A percentile compares a stretch with the other conserved stretches of the same genome.
These are phyloP conservation scores for Eremochloa ophiuroides DNA, from an alignment of 176 grass and related monocot species.

Conservation along the genomic window DNA sequence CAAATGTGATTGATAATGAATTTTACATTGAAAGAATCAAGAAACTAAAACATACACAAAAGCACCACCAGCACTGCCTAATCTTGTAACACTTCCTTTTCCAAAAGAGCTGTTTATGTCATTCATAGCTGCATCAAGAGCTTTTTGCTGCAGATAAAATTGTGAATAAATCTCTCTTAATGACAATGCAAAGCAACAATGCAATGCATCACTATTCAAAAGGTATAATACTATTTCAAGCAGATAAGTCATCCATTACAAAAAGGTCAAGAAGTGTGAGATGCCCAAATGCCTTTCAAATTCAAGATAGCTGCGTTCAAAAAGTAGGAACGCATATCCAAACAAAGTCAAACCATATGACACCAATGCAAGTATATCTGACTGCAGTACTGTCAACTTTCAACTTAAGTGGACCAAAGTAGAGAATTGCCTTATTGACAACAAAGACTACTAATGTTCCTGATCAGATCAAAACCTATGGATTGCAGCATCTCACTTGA, in stretches of 20 bases:
- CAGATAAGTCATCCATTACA: not conserved
- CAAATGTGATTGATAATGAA: slow-evolving; percentile 3
- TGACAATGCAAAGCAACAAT: slow-evolving; percentile 20
- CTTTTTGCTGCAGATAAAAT: slow-evolving; percentile 76
- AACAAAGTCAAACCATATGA: slow-evolving; percentile 2
- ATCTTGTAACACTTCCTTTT: slow-evolving; percentile 95
- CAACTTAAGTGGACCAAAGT: not conserved
- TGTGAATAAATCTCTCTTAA: slow-evolving; percentile 2
- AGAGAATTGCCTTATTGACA: not conserved
- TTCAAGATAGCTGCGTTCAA: not conserved
- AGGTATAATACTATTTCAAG: not conserved
- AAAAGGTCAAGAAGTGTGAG: not conserved
- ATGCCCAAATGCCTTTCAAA: not conserved
- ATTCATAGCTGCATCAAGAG: slow-evolving; percentile 91
- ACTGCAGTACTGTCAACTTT: not conserved
- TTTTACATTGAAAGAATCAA: not conserved
- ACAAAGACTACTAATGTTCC: not conserved
- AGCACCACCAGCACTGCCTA: slow-evolving; percentile 91
- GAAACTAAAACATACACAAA: slow-evolving; percentile 62
- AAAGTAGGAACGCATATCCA: not conserved
- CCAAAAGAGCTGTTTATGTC: slow-evolving; percentile 99
- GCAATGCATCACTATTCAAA: slow-evolving; percentile 1
- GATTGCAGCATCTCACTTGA: not conserved
- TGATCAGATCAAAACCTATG: not conserved
- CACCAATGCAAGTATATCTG: not conserved